phyloP scores from a whole-genome alignment of 805 yeast species.

The Myxozyma neotropica region DNA sequence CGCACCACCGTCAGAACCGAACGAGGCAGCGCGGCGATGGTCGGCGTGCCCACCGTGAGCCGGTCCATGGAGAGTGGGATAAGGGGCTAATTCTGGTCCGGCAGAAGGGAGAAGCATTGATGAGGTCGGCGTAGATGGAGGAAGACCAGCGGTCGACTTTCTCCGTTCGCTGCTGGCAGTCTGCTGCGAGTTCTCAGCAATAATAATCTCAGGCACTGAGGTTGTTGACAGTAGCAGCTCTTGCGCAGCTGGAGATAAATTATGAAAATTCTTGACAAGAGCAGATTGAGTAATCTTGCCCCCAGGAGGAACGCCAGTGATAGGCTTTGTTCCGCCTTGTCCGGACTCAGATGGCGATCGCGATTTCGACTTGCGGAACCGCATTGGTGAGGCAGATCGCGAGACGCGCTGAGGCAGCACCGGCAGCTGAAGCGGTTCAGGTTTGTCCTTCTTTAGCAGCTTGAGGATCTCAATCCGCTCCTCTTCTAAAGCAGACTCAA shows the following conservation, averaged over 20 bases:
- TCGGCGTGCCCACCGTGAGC: not conserved
- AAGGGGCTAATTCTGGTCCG: slow-evolving; percentile 25
- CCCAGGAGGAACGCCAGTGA: not conserved
- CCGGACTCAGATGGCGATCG: slow-evolving; percentile 16
- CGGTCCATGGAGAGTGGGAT: slow-evolving; percentile 12
- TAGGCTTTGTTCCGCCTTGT: not conserved
- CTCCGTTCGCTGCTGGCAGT: slow-evolving; percentile 8
- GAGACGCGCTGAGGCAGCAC: slow-evolving; percentile 14
- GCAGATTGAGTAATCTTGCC: slow-evolving; percentile 28
- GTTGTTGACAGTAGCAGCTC: slow-evolving; percentile 29
- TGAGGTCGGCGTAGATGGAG: not conserved
- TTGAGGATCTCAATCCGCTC: slow-evolving; percentile 38
- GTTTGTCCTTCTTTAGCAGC: slow-evolving; percentile 24
- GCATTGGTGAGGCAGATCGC: slow-evolving; percentile 31
- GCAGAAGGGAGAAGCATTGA: slow-evolving; percentile 30
- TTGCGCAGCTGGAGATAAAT: slow-evolving; percentile 31
- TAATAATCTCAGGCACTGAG: slow-evolving; percentile 23
- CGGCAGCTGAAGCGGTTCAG: slow-evolving; percentile 9
- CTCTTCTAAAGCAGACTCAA: slow-evolving; percentile 37
- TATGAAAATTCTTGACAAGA: slow-evolving; percentile 29
- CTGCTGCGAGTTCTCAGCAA: not conserved
- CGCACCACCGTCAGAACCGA: slow-evolving; percentile 23
- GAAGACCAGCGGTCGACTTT: slow-evolving; percentile 3
- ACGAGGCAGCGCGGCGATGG: slow-evolving; percentile 26
- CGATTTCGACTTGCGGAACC: slow-evolving; percentile 15